A percentile compares a stretch with the other conserved stretches of the same genome.
Conservation (phyloP, 768 basidiomycete genomes). For the Guyanaporus albipodus region DNA sequence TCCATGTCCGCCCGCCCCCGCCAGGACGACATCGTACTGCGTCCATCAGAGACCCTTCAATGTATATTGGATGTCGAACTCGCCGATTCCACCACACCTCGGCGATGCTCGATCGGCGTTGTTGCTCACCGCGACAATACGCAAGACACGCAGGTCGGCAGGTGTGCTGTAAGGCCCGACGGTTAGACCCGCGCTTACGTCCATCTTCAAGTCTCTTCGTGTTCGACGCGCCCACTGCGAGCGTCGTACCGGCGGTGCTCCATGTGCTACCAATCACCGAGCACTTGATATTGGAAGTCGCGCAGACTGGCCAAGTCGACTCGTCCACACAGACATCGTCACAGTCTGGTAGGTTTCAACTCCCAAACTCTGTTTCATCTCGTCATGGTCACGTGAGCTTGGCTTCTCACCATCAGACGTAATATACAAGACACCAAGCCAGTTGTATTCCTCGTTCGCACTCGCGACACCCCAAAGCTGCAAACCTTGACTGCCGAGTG, state of each 20-base stretch:
- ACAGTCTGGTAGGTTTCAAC: constrained; percentile 37
- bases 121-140: constrained; percentile 44
- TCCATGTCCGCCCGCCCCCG: constrained; percentile 9
- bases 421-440: constrained; percentile 39
- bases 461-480: constrained; percentile 44
- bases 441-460: constrained; percentile 41
- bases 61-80: constrained; percentile 40
- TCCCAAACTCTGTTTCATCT: neutral
- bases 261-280: constrained; percentile 48
- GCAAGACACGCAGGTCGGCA: constrained; percentile 48
- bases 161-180: too few relatives aligned
- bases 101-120: constrained; percentile 39
- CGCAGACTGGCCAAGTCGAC: constrained; percentile 47
- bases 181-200: constrained; percentile 3
- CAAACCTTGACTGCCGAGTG: constrained; percentile 49
- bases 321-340: constrained; percentile 30
- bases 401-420: constrained; percentile 48
- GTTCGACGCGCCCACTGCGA: constrained; percentile 1
- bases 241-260: constrained; percentile 1
- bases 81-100: constrained; percentile 1
- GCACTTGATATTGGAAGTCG: constrained; percentile 51
- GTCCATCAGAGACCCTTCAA: constrained; percentile 44
- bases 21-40: constrained; percentile 23
- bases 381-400: constrained; percentile 34
- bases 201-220: constrained; percentile 18